Percentiles rank a stretch among this genome's conserved stretches.
These are phyloP conservation scores for Eucalyptus pauciflora DNA, from an alignment of 345 rosid genomes.

Conservation along the genomic window DNA sequence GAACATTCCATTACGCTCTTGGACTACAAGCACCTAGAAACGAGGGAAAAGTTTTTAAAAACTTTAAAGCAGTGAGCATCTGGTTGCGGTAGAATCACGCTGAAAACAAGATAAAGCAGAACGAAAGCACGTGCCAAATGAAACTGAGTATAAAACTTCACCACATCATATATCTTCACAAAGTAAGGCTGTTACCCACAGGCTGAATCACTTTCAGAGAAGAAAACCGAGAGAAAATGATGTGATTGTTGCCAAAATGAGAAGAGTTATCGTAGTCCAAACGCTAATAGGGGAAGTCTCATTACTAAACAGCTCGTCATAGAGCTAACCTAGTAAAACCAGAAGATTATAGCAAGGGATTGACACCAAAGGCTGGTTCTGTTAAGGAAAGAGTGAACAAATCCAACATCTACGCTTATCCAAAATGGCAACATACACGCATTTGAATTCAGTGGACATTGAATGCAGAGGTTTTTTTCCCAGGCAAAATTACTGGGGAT, in stretches of 20 bases:
- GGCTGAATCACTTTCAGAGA: neutral
- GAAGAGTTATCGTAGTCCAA: neutral
- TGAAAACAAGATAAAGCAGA: neutral
- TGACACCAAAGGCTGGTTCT: neutral
- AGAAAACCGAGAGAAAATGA: neutral
- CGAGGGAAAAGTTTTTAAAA: neutral
- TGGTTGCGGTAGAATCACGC: neutral
- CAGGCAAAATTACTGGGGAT: too few relatives aligned
- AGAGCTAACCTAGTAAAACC: neutral
- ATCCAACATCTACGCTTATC: neutral
- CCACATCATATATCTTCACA: neutral
- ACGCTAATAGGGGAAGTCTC: neutral
- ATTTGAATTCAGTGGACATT: too few relatives aligned
- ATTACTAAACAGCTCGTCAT: neutral
- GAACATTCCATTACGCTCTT: slow-evolving; percentile 53
- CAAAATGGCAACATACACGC: too few relatives aligned
- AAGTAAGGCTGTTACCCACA: neutral
- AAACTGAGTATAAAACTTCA: neutral
- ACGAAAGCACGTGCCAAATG: accelerated
- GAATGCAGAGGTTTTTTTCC: too few relatives aligned
- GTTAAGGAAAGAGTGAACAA: neutral
- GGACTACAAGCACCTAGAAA: slow-evolving; percentile 65
- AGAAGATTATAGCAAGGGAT: neutral
- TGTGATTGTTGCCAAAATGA: neutral
- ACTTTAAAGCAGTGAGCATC: neutral